These are phyloP conservation scores for Peziza echinospora DNA, from an alignment of 495 filamentous ascomycete genomes.

Conservation along the genomic window DNA sequence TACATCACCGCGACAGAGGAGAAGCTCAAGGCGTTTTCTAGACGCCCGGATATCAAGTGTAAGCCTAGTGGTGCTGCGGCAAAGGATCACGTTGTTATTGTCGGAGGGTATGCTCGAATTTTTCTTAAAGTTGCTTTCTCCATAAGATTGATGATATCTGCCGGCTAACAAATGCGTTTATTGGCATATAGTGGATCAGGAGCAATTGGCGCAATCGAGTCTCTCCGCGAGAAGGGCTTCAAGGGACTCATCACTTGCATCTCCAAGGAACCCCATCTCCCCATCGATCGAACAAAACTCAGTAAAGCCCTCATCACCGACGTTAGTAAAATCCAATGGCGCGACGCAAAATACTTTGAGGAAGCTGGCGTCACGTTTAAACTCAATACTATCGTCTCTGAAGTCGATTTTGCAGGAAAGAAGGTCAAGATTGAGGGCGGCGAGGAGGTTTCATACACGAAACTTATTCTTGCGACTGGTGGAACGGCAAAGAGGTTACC, in stretches of 20 bases:
- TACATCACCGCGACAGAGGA: conserved; percentile 67
- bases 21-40: conserved; percentile 52
- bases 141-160: too few relatives aligned
- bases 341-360: conserved; percentile 56
- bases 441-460: conserved; percentile 51
- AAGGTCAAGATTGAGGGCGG: conserved; percentile 51
- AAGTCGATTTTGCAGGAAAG: conserved; percentile 53
- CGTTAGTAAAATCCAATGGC: conserved; percentile 48
- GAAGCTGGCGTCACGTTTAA: conserved; percentile 44
- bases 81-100: conserved; percentile 54
- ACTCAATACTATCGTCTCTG: conserved; percentile 50
- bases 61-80: conserved; percentile 26
- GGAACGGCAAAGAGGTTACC: conserved; percentile 61
- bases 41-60: conserved; percentile 54
- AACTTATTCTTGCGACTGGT: conserved; percentile 74
- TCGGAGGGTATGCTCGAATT: conserved; percentile 81
- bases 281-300: conserved; percentile 86
- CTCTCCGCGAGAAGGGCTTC: conserved; percentile 61
- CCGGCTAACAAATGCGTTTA: conserved; percentile 7
- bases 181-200: conserved; percentile 42
- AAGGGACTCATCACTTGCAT: conserved; percentile 64
- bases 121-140: conserved; percentile 17
- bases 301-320: conserved; percentile 89
- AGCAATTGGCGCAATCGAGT: conserved; percentile 55
- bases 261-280: conserved; percentile 58